Evolutionary conservation across 148 eudicot species (phyloP), one percentile per base, ranked within the genome.

Genomic region (Persicaria maculosa): DNA sequence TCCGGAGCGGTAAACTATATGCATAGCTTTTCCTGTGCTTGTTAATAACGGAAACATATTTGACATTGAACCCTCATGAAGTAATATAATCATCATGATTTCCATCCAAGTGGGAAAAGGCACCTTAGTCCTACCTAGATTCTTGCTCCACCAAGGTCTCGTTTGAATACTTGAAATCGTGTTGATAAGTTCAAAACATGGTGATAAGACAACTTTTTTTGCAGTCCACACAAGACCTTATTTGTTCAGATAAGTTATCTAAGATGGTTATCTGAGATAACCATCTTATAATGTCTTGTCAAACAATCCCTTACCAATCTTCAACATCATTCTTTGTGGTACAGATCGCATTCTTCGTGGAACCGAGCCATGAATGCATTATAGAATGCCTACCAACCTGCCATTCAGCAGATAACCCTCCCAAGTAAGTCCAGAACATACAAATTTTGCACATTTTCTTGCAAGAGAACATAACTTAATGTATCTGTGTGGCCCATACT

Each of bases 351-450:
- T 94, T 62, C 72, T 94, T 91, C 77, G 87, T 92, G 76, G 89
- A 88, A 80, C 98, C 97, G 1, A 83, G 76, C 68, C 89, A 85
- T 74, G 96, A 92, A 45, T 94, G 97, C 82, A 44, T 91, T 44
- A 92, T 94, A 50, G 97, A 92, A 78, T 94, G 98, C 81, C 83
- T 94, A 80, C 93, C 91, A 17, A 88, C 92, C 43, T 94, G 97
- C 85, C 85, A 90, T 69, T 90, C 96, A 12, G 84, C 81, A 74
- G 80, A 84, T 20, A 91, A 88, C 81, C 92, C 97, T 78, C 97
- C 98, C 79, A 94, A 81, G 98, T 92, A 86, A 84, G 87, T 75
- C 44, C 22, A 11, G 52, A 48, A 40, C 19, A 48, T 55, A 36
- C 1, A 12, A 4, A 7, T n/a, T 64, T 48, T 12, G 12, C 52